Conservation (phyloP, 208 protist species). For the Leishmania braziliensis region DNA sequence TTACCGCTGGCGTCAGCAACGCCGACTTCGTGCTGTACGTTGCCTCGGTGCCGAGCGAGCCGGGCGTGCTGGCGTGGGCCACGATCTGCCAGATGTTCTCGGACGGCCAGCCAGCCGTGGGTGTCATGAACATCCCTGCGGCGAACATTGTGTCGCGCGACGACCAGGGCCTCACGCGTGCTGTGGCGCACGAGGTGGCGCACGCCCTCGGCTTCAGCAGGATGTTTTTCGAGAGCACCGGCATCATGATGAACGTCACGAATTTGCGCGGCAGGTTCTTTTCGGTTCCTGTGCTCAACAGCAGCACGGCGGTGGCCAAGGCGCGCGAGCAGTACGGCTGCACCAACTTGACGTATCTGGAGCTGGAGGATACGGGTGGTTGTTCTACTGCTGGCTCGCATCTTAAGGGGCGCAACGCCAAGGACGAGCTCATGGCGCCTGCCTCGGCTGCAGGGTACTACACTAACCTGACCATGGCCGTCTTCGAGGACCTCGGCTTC, state of each 20-base stretch:
- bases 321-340: slow-evolving; percentile 75
- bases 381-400: neutral
- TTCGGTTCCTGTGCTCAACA: slow-evolving; percentile 31
- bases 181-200: slow-evolving; percentile 75
- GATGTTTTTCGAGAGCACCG: slow-evolving; percentile 7
- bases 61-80: slow-evolving; percentile 46
- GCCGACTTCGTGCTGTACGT: slow-evolving; percentile 78
- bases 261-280: slow-evolving; percentile 43
- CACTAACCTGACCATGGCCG: slow-evolving; percentile 77
- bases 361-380: slow-evolving; percentile 68
- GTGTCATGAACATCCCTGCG: slow-evolving; percentile 54
- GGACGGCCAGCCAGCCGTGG: slow-evolving; percentile 33
- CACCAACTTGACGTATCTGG: slow-evolving; percentile 42
- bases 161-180: slow-evolving; percentile 19
- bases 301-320: slow-evolving; percentile 33
- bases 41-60: slow-evolving; percentile 31
- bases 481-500: slow-evolving; percentile 79
- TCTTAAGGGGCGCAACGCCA: slow-evolving; percentile 23
- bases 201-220: slow-evolving; percentile 74
- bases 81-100: slow-evolving; percentile 36
- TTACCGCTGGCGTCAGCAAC: slow-evolving; percentile 35
- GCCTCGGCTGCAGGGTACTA: slow-evolving; percentile 35
- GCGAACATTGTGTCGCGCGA: slow-evolving; percentile 15
- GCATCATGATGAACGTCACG: slow-evolving; percentile 9
- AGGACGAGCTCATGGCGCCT: slow-evolving; percentile 85